Evolutionary conservation across 129 eudicot genomes (phyloP).

Genomic region (Centrapalus pauciflorus): DNA sequence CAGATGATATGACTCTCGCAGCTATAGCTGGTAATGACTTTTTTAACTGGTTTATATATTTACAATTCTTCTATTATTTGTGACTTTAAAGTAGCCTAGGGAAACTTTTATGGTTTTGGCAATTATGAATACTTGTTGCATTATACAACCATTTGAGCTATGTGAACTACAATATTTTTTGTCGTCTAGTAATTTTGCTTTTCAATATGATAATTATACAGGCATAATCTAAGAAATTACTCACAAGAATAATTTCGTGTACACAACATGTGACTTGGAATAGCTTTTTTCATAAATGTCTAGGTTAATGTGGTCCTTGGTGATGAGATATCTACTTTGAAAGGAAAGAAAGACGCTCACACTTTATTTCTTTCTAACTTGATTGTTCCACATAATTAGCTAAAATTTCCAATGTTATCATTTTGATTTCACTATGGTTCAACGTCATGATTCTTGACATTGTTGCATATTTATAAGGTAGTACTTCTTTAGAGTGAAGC

Average conservation of each 20-base stretch:
- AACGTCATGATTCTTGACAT: not conserved
- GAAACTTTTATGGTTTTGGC: too few relatives aligned
- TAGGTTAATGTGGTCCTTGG: not conserved
- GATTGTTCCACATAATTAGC: not conserved
- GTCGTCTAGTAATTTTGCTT: too few relatives aligned
- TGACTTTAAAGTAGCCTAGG: too few relatives aligned
- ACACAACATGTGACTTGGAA: not conserved
- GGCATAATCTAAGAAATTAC: too few relatives aligned
- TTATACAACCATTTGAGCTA: not conserved
- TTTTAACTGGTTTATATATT: not conserved
- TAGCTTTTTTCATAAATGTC: not conserved
- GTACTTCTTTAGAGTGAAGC: too few relatives aligned
- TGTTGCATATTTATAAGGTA: not conserved
- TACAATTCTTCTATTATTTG: slow-evolving; percentile 1
- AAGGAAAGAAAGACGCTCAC: not conserved
- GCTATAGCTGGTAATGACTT: slow-evolving; percentile 75
- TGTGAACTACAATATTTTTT: too few relatives aligned
- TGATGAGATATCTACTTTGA: not conserved
- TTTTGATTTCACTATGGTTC: not conserved
- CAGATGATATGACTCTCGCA: slow-evolving; percentile 99
- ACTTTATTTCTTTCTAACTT: not conserved
- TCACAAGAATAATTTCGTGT: too few relatives aligned
- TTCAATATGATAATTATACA: too few relatives aligned
- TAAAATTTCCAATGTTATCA: not conserved
- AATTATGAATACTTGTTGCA: too few relatives aligned